Base-by-base conservation (phyloP, 306 rosid genomes). In the Cucumis melo region DNA sequence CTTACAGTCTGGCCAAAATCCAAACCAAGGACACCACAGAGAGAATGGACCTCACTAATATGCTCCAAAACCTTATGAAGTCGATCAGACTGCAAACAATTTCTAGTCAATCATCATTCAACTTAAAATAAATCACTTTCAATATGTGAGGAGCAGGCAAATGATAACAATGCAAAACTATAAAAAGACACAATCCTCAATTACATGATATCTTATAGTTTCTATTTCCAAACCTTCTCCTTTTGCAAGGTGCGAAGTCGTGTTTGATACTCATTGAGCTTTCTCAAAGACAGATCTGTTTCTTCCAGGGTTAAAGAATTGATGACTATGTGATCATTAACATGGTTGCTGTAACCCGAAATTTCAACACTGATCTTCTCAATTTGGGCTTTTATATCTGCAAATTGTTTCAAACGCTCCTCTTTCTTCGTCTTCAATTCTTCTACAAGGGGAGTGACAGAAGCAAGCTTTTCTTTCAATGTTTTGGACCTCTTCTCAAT, bases 321-420 rank as follows among this genome's bases (percentile, higher is more conserved):
- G 58, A 84, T 72, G 65, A 84, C 63, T 10, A 81, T 59, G 34
- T 60, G 58, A 77, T 70, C 59, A 76, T 83, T 86, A 78, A 77
- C 54, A 51, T 84, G 76, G 78, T 64, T 36, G 72, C 61, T 83
- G 73, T 80, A 83, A 81, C 96, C 98, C 23, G 92, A 86, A 82
- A 94, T 90, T 72, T 94, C 98, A 19, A 91, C 93, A 50, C 93
- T 87, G 75, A 94, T 87, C 89, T 82, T 94, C 60, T 91, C 98
- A 53, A 91, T 87, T 81, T 94, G 98, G 50, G 79, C 79, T 77
- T 80, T 87, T 53, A 87, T 76, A 83, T 94, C 97, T 15, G 82
- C 83, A 79, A 94, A 94, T 82, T 91, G 98, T 81, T 87, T 91
- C 82, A 87, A 71, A 74, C 98, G 89, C 80, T 92, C 92, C 24